A percentile compares a stretch with the other conserved stretches of the same genome.
phyloP scores from a whole-genome alignment of 2,329 filamentous ascomycete genomes.

The Nemania sp. region DNA sequence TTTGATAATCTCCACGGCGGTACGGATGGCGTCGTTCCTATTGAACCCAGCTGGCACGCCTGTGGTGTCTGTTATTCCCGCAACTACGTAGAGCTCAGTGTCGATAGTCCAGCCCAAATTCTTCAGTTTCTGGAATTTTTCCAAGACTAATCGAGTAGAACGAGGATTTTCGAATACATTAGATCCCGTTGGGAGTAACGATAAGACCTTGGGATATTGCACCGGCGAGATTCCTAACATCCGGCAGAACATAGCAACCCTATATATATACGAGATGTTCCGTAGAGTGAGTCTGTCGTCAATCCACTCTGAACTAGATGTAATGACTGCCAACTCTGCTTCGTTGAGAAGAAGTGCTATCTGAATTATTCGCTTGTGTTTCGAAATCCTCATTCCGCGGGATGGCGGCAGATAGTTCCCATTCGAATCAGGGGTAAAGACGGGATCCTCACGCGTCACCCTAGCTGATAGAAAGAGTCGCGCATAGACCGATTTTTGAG shows the following conservation, averaged over 20 bases:
- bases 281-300: background rate
- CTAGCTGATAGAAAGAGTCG: background rate
- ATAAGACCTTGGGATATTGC: background rate
- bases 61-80: background rate
- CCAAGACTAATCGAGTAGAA: background rate
- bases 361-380: background rate
- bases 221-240: background rate
- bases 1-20: background rate
- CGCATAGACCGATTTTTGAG: background rate
- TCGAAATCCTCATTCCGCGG: background rate
- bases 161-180: background rate
- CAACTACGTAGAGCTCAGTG: background rate
- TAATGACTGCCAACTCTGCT: background rate
- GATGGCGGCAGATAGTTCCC: background rate
- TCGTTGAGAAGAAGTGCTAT: background rate
- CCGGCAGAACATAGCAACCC: background rate
- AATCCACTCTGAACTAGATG: background rate
- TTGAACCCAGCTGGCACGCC: background rate
- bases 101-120: slow-evolving; percentile 1
- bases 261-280: slow-evolving; percentile 5
- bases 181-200: background rate
- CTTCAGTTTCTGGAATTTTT: background rate
- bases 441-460: background rate
- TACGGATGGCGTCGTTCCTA: background rate
- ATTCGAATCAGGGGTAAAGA: background rate